phyloP scores from a whole-genome alignment of 1,139 yeast genomes.

The Pichia terricola region DNA sequence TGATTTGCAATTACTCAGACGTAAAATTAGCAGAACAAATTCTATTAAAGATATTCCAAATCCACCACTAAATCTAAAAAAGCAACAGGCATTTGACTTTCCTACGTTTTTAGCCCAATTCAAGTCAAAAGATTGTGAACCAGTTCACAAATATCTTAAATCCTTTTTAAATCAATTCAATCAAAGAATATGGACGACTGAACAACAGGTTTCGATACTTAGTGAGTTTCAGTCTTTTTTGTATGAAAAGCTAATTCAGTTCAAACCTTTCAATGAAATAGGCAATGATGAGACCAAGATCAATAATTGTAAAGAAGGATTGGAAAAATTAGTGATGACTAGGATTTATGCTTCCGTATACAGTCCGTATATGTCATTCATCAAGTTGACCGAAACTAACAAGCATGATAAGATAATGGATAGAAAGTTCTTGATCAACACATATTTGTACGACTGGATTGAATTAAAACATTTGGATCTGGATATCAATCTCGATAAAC shows the following conservation, averaged over 20 bases:
- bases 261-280: constrained; percentile 69
- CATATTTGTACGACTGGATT: constrained; percentile 65
- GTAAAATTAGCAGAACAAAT: constrained; percentile 3
- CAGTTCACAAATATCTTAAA: constrained; percentile 76
- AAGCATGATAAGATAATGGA: constrained; percentile 59
- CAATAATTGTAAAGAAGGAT: constrained; percentile 77
- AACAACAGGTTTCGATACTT: constrained; percentile 71
- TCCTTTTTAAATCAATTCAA: constrained; percentile 71
- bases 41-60: constrained; percentile 17
- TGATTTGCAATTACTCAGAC: too few species aligned
- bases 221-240: constrained; percentile 67
- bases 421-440: constrained; percentile 41
- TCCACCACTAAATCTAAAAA: constrained; percentile 19
- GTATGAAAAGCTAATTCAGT: constrained; percentile 50
- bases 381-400: constrained; percentile 40
- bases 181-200: constrained; percentile 61
- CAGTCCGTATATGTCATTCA: constrained; percentile 58
- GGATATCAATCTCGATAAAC: constrained; percentile 38
- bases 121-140: constrained; percentile 72
- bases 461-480: constrained; percentile 76
- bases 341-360: constrained; percentile 70
- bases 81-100: constrained; percentile 55
- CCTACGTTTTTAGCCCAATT: constrained; percentile 68
- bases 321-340: constrained; percentile 89
- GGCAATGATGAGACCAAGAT: constrained; percentile 42